Conservation (phyloP, 2,329 filamentous ascomycete genomes). For the Ascosphaera acerosa region DNA sequence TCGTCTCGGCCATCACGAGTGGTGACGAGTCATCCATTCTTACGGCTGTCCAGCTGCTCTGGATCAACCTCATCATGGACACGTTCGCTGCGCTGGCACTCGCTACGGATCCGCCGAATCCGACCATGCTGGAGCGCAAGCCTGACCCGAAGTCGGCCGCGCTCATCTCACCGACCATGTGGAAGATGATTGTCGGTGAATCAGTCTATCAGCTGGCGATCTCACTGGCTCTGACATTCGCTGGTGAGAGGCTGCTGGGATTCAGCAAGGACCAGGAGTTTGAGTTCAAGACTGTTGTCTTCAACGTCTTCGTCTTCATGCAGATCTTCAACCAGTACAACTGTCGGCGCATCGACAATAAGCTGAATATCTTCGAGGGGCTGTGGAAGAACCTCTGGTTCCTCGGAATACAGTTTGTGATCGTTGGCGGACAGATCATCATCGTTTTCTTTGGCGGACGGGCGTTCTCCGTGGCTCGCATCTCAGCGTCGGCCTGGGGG, state of each 20-base stretch:
- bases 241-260: constrained; percentile 32
- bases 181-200: constrained; percentile 97
- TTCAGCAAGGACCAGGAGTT: constrained; percentile 23
- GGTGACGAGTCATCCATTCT: constrained; percentile 45
- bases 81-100: constrained; percentile 75
- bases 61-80: constrained; percentile 96
- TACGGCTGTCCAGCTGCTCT: constrained; percentile 73
- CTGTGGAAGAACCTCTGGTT: constrained; percentile 73
- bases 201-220: constrained; percentile 63
- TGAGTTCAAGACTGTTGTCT: constrained; percentile 57
- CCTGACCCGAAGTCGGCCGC: constrained; percentile 49
- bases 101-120: constrained; percentile 70
- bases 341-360: constrained; percentile 50
- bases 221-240: constrained; percentile 66
- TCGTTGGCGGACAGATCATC: constrained; percentile 70
- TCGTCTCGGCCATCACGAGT: constrained; percentile 61
- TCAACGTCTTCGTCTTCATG: constrained; percentile 99
- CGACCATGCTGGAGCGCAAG: constrained; percentile 55
- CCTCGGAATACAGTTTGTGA: constrained; percentile 57
- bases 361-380: constrained; percentile 87
- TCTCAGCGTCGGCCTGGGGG: constrained; percentile 42
- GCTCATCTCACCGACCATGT: constrained; percentile 76
- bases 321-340: constrained; percentile 88
- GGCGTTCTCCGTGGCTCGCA: constrained; percentile 35
- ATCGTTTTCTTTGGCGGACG: constrained; percentile 69